A percentile compares a stretch with the other conserved stretches of the same genome.
Evolutionary conservation across 2,329 filamentous ascomycete genomes (phyloP).

Genomic region (Trichoderma guizhouense): DNA sequence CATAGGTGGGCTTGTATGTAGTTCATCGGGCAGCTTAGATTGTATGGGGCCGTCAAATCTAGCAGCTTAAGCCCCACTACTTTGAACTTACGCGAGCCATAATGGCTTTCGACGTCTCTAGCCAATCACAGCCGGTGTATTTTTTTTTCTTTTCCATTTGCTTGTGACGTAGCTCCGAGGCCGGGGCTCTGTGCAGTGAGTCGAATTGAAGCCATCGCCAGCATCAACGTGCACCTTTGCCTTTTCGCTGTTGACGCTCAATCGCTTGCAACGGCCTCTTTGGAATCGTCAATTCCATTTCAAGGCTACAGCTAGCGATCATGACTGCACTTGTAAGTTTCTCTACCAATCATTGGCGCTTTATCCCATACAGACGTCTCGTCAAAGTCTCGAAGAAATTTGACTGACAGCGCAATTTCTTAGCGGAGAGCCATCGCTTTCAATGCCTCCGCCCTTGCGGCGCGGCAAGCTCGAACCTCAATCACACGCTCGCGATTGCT

Average conservation of each 20-base stretch:
- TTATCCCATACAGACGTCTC: neutral
- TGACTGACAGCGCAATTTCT: neutral
- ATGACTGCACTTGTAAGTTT: neutral
- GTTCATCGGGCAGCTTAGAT: neutral
- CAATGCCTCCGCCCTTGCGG: neutral
- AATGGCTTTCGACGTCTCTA: neutral
- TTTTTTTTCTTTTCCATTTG: neutral
- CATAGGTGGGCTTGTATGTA: neutral
- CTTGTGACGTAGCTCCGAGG: neutral
- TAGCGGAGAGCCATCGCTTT: neutral
- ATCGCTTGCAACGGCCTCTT: neutral
- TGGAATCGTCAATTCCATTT: neutral
- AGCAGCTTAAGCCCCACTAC: neutral
- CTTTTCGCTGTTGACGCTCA: neutral
- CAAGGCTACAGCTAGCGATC: neutral
- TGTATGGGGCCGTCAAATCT: neutral
- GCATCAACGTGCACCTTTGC: neutral
- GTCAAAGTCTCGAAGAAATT: neutral
- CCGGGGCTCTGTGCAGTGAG: neutral
- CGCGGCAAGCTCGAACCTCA: neutral
- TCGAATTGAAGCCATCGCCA: neutral
- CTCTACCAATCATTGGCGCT: neutral
- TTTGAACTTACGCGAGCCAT: neutral
- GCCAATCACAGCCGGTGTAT: neutral
- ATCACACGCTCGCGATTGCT: neutral